Conservation (phyloP, 768 basidiomycete species). For the Mycena pura region DNA sequence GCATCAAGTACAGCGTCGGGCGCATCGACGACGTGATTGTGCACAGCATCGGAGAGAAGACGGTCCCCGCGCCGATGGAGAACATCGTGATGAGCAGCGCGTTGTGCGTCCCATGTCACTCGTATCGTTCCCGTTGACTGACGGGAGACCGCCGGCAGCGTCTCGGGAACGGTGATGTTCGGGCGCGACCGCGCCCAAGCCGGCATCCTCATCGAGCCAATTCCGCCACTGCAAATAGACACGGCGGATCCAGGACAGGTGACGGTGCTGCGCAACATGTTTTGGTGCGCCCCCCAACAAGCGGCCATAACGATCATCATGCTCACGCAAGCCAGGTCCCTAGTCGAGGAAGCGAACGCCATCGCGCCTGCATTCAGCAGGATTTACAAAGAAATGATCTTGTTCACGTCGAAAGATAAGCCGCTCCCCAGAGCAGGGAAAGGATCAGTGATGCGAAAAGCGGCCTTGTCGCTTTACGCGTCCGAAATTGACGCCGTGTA, state of each 20-base stretch:
- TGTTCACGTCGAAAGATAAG: constrained; percentile 47
- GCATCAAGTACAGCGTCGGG: constrained; percentile 36
- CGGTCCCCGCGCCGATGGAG: constrained; percentile 38
- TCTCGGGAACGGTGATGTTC: constrained; percentile 47
- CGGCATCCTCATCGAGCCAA: constrained; percentile 41
- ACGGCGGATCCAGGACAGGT: constrained; percentile 34
- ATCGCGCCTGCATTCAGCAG: constrained; percentile 47
- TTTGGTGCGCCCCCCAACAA: constrained; percentile 36
- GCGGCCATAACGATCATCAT: too few relatives aligned
- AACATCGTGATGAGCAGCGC: constrained; percentile 27
- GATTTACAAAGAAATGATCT: constrained; percentile 59
- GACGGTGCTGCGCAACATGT: constrained; percentile 38
- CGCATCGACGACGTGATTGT: constrained; percentile 41
- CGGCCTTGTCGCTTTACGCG: constrained; percentile 44
- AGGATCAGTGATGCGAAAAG: constrained; percentile 51
- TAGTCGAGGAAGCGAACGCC: constrained; percentile 50
- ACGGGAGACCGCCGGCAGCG: constrained; percentile 26
- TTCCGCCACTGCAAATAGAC: constrained; percentile 35
- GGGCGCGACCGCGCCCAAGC: constrained; percentile 41
- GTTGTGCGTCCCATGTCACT: constrained; percentile 19
- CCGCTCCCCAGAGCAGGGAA: constrained; percentile 53
- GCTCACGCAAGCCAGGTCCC: constrained; percentile 31
- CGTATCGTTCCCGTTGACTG: neutral
- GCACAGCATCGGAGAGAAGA: constrained; percentile 41
- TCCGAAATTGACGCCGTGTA: constrained; percentile 49